Evolutionary conservation across 2,329 filamentous ascomycete species (phyloP).

Genomic region (Fusarium dlaminii): DNA sequence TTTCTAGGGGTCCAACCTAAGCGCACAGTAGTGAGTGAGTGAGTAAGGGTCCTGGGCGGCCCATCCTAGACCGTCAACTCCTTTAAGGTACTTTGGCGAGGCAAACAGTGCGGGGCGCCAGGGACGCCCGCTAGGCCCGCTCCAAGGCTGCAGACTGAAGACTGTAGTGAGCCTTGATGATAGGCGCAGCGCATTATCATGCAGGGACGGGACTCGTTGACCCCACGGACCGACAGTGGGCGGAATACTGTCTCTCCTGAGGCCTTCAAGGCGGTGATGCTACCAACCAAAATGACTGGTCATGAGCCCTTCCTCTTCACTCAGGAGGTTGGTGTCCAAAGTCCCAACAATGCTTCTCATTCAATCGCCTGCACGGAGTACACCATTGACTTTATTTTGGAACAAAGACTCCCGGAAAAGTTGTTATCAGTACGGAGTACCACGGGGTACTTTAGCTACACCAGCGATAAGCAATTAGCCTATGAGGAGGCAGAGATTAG

Average conservation of each 20-base stretch:
- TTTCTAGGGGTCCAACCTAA: conserved; percentile 33
- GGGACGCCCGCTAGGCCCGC: neutral
- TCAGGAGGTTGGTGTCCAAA: neutral
- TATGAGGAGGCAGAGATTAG: conserved; percentile 30
- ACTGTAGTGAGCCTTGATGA: neutral
- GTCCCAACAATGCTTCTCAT: neutral
- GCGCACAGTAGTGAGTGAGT: neutral
- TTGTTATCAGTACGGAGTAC: conserved; percentile 26
- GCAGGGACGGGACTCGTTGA: neutral
- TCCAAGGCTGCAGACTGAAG: conserved; percentile 13
- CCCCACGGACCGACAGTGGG: conserved; percentile 14
- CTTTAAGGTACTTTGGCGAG: conserved; percentile 32
- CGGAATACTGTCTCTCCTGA: conserved; percentile 14
- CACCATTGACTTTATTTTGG: neutral
- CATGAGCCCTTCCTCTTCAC: neutral
- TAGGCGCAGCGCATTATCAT: conserved; percentile 11
- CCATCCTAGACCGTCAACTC: neutral
- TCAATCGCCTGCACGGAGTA: neutral
- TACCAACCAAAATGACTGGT: conserved; percentile 24
- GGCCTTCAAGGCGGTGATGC: conserved; percentile 19
- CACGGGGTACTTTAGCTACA: neutral
- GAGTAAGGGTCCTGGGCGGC: neutral
- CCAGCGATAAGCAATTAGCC: conserved; percentile 35
- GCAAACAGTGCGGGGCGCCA: conserved; percentile 33
- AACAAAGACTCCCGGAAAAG: conserved; percentile 2